phyloP scores from a whole-genome alignment of 306 rosid species.

The Cyclanthera cordifolia region DNA sequence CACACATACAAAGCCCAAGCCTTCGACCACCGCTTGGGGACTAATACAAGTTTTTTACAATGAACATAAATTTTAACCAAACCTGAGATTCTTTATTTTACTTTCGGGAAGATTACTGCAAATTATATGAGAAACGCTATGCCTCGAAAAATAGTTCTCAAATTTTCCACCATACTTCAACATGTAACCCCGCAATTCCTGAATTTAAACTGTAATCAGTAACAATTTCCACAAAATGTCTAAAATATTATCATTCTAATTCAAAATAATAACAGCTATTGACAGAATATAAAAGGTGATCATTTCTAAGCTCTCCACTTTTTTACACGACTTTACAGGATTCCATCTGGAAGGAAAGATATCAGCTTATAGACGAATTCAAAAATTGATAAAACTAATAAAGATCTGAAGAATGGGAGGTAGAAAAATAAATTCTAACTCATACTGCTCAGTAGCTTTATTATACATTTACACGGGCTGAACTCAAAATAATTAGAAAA shows the following conservation, averaged over 20 bases:
- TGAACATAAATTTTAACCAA: conserved; percentile 5
- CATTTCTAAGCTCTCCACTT: neutral
- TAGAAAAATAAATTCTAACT: neutral
- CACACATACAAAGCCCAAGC: too few species aligned
- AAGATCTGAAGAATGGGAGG: neutral
- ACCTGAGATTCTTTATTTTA: conserved; percentile 78
- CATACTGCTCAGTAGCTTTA: neutral
- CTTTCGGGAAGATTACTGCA: conserved; percentile 75
- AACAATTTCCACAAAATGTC: conserved; percentile 1
- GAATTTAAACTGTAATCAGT: conserved; percentile 20
- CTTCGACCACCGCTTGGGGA: too few species aligned
- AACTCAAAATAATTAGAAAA: neutral
- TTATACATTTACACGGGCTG: neutral
- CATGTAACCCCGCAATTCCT: conserved; percentile 84
- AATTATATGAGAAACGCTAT: conserved; percentile 67
- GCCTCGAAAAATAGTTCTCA: conserved; percentile 83
- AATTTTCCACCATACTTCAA: conserved; percentile 64
- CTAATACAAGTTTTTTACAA: neutral
- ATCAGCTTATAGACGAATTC: conserved; percentile 9
- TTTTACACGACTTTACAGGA: neutral
- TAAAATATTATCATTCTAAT: neutral
- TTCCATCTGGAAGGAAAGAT: neutral
- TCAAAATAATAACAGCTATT: neutral
- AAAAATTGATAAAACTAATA: neutral
- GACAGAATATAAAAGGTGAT: neutral